phyloP scores from a whole-genome alignment of 768 basidiomycete species.

The Psilocybe azurescens region DNA sequence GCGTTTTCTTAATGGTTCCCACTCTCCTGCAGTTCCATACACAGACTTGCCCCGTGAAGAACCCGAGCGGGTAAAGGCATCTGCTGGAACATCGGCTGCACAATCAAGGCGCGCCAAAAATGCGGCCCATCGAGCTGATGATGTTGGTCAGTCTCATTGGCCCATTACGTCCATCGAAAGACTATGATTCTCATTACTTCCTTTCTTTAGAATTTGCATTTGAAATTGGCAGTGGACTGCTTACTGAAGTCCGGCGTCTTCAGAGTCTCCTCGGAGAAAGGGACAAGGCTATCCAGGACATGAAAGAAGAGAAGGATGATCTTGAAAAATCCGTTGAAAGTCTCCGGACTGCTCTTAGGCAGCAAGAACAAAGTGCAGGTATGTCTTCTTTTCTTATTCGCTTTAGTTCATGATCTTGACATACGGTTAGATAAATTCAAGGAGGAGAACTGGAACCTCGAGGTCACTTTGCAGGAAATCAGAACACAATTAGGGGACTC shows the following conservation, averaged over 20 bases:
- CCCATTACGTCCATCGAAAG: conserved; percentile 24
- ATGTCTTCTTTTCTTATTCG: conserved; percentile 27
- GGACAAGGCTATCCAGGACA: conserved; percentile 90
- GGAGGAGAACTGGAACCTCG: conserved; percentile 99
- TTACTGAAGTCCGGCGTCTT: conserved; percentile 90
- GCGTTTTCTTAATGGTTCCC: conserved; percentile 49
- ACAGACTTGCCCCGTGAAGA: conserved; percentile 64
- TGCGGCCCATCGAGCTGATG: conserved; percentile 87
- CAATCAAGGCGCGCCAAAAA: conserved; percentile 92
- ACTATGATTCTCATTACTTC: conserved; percentile 22
- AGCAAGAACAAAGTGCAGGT: conserved; percentile 86
- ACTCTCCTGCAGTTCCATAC: conserved; percentile 49
- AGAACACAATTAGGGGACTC: conserved; percentile 71
- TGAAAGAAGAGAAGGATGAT: conserved; percentile 92
- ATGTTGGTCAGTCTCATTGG: conserved; percentile 68
- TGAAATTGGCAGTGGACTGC: conserved; percentile 92
- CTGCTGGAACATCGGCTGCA: conserved; percentile 75
- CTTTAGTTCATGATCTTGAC: conserved; percentile 7
- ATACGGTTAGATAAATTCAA: conserved; percentile 81
- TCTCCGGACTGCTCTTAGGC: conserved; percentile 72
- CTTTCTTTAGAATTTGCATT: conserved; percentile 86
- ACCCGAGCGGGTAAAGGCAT: conserved; percentile 64
- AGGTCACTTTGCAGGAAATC: conserved; percentile 90
- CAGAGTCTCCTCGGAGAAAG: conserved; percentile 91
- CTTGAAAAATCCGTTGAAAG: conserved; percentile 80